A percentile compares a stretch with the other conserved stretches of the same genome.
phyloP scores from a whole-genome alignment of 2,329 filamentous ascomycete species.

The Periconia sp. region DNA sequence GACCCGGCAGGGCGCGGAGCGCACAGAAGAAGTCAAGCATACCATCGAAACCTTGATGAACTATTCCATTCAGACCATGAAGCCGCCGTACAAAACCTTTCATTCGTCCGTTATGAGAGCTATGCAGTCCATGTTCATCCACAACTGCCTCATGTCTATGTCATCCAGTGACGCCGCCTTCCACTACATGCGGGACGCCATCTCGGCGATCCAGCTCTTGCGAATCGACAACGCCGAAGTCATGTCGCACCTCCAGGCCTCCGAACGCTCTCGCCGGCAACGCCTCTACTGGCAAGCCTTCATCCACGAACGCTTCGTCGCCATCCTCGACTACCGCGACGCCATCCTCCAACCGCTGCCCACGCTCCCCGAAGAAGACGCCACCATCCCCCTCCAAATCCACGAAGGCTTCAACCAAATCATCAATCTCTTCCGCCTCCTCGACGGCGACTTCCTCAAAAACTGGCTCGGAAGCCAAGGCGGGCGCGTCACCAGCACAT shows the following conservation, averaged over 20 bases:
- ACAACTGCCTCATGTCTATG: conserved; percentile 55
- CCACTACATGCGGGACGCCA: conserved; percentile 55
- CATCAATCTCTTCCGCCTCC: conserved; percentile 48
- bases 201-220: conserved; percentile 40
- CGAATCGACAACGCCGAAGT: conserved; percentile 46
- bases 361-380: conserved; percentile 44
- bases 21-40: conserved; percentile 34
- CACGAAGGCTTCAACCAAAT: conserved; percentile 49
- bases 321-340: conserved; percentile 53
- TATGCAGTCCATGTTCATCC: conserved; percentile 56
- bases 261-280: conserved; percentile 48
- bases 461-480: conserved; percentile 47
- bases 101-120: conserved; percentile 49
- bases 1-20: conserved; percentile 36
- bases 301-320: conserved; percentile 60
- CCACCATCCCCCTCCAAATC: conserved; percentile 41
- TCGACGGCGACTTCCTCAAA: conserved; percentile 49
- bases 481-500: conserved; percentile 40
- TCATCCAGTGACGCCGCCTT: conserved; percentile 54
- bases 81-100: conserved; percentile 43
- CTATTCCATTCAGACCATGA: conserved; percentile 39
- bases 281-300: conserved; percentile 59
- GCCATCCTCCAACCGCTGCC: conserved; percentile 45
- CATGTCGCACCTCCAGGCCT: conserved; percentile 30
- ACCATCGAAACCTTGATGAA: conserved; percentile 38